phyloP scores from a whole-genome alignment of 2,329 filamentous ascomycete genomes.

The Xylariaceae sp. region DNA sequence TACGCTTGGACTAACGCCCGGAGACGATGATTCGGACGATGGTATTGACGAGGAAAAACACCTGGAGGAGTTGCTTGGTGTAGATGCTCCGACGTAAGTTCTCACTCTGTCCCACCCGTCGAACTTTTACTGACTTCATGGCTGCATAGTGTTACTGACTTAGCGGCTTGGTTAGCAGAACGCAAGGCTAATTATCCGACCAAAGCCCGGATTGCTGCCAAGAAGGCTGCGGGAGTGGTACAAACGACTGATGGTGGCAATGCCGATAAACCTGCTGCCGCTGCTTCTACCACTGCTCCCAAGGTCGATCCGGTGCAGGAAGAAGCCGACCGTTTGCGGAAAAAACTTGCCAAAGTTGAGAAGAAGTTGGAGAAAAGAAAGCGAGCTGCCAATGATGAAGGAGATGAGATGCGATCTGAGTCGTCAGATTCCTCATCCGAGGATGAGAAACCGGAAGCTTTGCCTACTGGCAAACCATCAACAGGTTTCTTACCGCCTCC shows the following conservation, averaged over 20 bases:
- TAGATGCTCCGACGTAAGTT: conserved; percentile 59
- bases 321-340: conserved; percentile 62
- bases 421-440: conserved; percentile 54
- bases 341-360: conserved; percentile 71
- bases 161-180: conserved; percentile 80
- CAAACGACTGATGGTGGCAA: conserved; percentile 66
- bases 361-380: conserved; percentile 67
- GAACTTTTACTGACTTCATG: conserved; percentile 8
- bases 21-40: conserved; percentile 65
- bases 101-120: neutral
- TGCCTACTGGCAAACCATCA: conserved; percentile 51
- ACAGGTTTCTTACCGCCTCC: conserved; percentile 46
- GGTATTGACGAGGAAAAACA: conserved; percentile 71
- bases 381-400: conserved; percentile 68
- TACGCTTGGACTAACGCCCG: conserved; percentile 71
- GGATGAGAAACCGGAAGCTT: conserved; percentile 61
- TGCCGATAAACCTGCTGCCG: conserved; percentile 50
- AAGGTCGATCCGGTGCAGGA: conserved; percentile 50
- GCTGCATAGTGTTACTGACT: conserved; percentile 61
- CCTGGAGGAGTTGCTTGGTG: conserved; percentile 57
- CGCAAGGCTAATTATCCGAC: conserved; percentile 82
- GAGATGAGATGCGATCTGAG: conserved; percentile 63
- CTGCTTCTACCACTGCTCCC: conserved; percentile 50
- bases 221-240: conserved; percentile 53
- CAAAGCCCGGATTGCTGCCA: conserved; percentile 67